phyloP scores from a whole-genome alignment of 352 stramenopile genomes.

The Phytophthora brassicae region DNA sequence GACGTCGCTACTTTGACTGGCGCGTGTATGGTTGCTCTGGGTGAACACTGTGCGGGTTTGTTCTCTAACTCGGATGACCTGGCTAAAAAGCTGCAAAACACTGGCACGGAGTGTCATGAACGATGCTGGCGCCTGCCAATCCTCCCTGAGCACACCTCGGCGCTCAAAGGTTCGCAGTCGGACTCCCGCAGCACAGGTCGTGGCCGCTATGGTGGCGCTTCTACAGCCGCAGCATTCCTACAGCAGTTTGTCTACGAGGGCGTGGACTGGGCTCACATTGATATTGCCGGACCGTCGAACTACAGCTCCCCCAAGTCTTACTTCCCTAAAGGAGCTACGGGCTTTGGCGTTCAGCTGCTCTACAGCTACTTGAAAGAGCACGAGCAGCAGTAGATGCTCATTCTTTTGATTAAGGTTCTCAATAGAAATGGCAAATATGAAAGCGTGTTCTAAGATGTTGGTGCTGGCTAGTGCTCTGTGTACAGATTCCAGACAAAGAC shows the following conservation, averaged over 20 bases:
- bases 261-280: constrained; percentile 88
- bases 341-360: constrained; percentile 88
- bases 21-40: constrained; percentile 88
- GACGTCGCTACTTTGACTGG: constrained; percentile 94
- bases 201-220: constrained; percentile 77
- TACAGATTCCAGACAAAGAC: constrained; percentile 94
- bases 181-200: constrained; percentile 83
- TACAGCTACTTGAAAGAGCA: constrained; percentile 85
- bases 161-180: constrained; percentile 80
- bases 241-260: constrained; percentile 88
- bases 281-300: constrained; percentile 88
- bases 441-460: constrained; percentile 18
- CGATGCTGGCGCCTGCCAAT: constrained; percentile 90
- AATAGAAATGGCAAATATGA: constrained; percentile 30
- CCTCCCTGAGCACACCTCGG: constrained; percentile 77
- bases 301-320: constrained; percentile 84
- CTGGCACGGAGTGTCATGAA: constrained; percentile 70
- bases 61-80: constrained; percentile 93
- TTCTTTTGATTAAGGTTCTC: no score
- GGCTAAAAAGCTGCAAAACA: constrained; percentile 62
- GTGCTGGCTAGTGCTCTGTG: constrained; percentile 31
- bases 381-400: constrained; percentile 41
- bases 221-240: constrained; percentile 86
- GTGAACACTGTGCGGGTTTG: constrained; percentile 86
- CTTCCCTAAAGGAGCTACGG: constrained; percentile 84